Conservation (phyloP, 2,329 filamentous ascomycete species). For the Colletotrichum higginsianum region DNA sequence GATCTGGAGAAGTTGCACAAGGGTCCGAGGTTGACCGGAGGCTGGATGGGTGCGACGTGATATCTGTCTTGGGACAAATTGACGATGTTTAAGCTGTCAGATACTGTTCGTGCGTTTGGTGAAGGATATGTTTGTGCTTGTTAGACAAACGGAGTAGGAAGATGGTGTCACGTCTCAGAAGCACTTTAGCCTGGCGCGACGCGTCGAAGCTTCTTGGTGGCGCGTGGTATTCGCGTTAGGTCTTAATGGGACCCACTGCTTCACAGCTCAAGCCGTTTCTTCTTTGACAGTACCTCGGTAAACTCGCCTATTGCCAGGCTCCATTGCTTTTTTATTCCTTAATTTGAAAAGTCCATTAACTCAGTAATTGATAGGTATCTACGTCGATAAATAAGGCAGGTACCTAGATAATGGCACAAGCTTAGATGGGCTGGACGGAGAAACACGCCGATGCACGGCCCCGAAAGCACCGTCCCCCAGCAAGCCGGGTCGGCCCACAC, state of each 20-base stretch:
- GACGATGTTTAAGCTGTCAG: not conserved
- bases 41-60: too few relatives aligned
- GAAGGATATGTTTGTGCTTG: not conserved
- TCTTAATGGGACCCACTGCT: constrained; percentile 1
- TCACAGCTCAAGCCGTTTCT: not conserved
- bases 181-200: not conserved
- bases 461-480: not conserved
- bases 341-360: too few relatives aligned
- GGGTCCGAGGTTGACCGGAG: not conserved
- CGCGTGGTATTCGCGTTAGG: not conserved
- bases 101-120: not conserved
- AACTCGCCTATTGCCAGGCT: too few relatives aligned
- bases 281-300: not conserved
- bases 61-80: not conserved
- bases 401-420: not conserved
- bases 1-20: not conserved
- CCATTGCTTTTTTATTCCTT: too few relatives aligned
- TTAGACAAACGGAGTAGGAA: not conserved
- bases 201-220: not conserved
- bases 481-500: not conserved
- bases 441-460: not conserved
- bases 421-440: not conserved
- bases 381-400: too few relatives aligned
- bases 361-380: too few relatives aligned
- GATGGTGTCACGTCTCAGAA: not conserved